Base-by-base conservation (phyloP, 129 eudicot genomes). In the Escallonia rubra region DNA sequence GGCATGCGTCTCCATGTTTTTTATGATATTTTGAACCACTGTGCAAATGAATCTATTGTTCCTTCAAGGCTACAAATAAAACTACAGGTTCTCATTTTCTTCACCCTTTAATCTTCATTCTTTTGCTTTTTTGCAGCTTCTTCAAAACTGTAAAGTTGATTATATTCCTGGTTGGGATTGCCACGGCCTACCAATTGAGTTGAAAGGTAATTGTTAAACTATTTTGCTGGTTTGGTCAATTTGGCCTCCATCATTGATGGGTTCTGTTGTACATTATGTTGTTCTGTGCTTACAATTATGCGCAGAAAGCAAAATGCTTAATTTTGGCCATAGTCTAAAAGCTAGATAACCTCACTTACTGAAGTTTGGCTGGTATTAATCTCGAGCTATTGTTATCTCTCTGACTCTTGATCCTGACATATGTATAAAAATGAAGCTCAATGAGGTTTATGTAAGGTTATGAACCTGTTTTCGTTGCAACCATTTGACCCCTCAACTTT, bases 151-250 rank as follows among this genome's bases (percentile, higher is more conserved):
- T 68, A 79, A 86, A 78, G 99, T 89, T 62, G 72, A 77, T 49
- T 94, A 86, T 55, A 77, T 94, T 53, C 99, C 99, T 72, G 99
- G 99, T 53, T 94, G 99, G 99, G 99, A 94, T 81, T 94, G 99
- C 71, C 99, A 94, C 72, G 99, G 99, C 57, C 75, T 94, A 75
- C 99, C 99, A 9, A 94, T 94, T 63, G 99, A 94, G 80, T 78
- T 94, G 69, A 94, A 94, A 89, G 97, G 97, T 81, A 87, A 87
- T 82, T 78, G 23, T 66, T 59, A 62, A 9, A 39, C 57, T 10
- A 23, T 61, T 12, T 43, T 45, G 57, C 66, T 57, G 47, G 45
- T 65, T 69, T 61, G 13, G 41, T 64, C 16, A 4, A n/a, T 51
- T 6, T 52, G 23, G 16, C 8, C 38, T 44, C 11, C 34, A 43